Base-by-base conservation (phyloP, 768 basidiomycete species). In the Lactarius evosmus region DNA sequence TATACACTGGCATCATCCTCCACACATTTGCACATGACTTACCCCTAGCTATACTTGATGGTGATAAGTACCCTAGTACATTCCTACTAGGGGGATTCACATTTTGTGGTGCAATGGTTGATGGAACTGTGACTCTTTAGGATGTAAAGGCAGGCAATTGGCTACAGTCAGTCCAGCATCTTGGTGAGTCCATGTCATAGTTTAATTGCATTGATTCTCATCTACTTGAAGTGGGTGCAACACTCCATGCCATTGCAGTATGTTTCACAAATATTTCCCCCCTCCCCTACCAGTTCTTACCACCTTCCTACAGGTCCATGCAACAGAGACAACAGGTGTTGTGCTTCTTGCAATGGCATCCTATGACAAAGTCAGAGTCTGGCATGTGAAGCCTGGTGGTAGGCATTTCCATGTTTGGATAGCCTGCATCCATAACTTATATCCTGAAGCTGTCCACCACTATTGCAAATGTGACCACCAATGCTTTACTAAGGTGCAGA, bases 141-240 rank as follows among this genome's bases (percentile, higher is more conserved):
- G 53, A 55, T 27, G 53, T 36, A 5, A 36, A 36, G 53, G 11
- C 14, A 36, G 53, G 53, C 7, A 34, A 36, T 22, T n/a, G 34
- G 53, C 53, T 55, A n/a, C 53, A 55, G 53, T 36, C n/a, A 6
- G 22, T 55, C 22, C 32, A 55, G 34, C 53, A 55, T 38, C 22
- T 36, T 4, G 4, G 14, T 55, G 53, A 4, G 32, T 55, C 53
- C 14, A 22, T 55, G 33, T 8, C n/a, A 14, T 16, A 6, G 9
- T 27, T 55, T 34, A n/a, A 6, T n/a, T 27, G 14, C 22, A 9
- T 29, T 36, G 53, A 33, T 25, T 11, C 53, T 53, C 17, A 33
- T 53, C 7, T 12, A 33, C 19, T 27, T 14, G 17, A 33, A 53
- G 52, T 32, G 9, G 53, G 34, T 36, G 34, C 25, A 11, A 36